Evolutionary conservation across 2,329 filamentous ascomycete genomes (phyloP).

Genomic region (Dothideomycetidae sp.): DNA sequence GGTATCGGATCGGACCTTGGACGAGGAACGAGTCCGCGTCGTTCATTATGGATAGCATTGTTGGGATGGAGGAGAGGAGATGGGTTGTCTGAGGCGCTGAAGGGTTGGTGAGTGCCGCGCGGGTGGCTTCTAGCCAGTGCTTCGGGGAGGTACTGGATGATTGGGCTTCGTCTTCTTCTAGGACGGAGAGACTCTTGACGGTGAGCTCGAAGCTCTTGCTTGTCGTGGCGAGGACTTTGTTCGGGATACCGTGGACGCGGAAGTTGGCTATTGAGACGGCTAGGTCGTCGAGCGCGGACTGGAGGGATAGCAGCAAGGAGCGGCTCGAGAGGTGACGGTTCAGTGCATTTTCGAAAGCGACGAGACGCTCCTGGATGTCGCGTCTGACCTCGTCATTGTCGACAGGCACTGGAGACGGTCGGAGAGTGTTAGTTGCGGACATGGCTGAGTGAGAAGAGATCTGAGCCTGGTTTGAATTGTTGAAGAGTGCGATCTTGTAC

Average conservation of each 20-base stretch:
- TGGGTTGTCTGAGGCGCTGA: background rate
- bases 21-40: background rate
- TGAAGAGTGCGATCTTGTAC: too few species aligned
- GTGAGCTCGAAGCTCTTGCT: background rate
- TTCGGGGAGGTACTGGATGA: background rate
- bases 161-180: background rate
- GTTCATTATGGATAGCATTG: background rate
- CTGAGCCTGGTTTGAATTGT: too few species aligned
- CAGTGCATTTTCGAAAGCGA: background rate
- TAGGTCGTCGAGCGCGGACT: background rate
- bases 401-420: background rate
- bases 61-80: background rate
- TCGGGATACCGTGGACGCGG: background rate
- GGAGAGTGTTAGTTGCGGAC: too few species aligned
- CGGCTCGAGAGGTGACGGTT: conserved; percentile 1
- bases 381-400: background rate
- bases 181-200: background rate
- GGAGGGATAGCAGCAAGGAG: background rate
- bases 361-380: too few species aligned
- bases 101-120: background rate
- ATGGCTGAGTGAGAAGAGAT: too few species aligned
- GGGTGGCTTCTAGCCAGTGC: background rate
- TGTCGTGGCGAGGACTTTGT: background rate
- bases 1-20: background rate
- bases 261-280: conserved; percentile 1